Evolutionary conservation across 257 asterid species (phyloP).

Genomic region (Paulownia fortunei): DNA sequence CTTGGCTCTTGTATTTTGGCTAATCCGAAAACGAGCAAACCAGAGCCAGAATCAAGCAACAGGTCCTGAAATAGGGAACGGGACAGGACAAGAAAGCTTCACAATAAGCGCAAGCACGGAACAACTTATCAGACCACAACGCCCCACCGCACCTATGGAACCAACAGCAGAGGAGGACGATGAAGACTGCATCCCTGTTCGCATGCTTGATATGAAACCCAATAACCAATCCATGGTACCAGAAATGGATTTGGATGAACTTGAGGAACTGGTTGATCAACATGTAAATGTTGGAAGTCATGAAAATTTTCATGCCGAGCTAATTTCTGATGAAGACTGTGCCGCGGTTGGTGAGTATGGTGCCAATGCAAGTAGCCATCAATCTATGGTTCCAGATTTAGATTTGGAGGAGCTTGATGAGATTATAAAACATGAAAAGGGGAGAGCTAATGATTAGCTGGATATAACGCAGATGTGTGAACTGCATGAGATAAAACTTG

Average conservation of each 20-base stretch:
- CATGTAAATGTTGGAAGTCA: conserved; percentile 3
- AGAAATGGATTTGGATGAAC: conserved; percentile 18
- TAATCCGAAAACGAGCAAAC: background rate
- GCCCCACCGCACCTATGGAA: background rate
- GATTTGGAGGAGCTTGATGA: conserved; percentile 29
- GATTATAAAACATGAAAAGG: background rate
- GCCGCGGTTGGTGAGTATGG: background rate
- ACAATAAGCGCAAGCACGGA: background rate
- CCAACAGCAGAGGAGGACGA: background rate
- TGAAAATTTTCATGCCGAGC: background rate
- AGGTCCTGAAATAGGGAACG: background rate
- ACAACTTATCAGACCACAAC: background rate
- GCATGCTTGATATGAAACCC: background rate
- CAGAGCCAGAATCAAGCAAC: conserved; percentile 7
- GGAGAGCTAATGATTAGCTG: background rate
- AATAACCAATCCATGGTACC: conserved; percentile 7
- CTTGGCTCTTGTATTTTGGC: conserved; percentile 4
- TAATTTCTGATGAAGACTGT: background rate
- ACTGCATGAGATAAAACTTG: too few relatives aligned
- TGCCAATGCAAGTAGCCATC: background rate
- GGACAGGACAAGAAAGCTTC: background rate
- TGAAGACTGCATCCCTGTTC: conserved; percentile 14
- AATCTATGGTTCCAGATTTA: conserved; percentile 34
- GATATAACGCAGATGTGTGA: too few relatives aligned
- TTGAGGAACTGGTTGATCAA: conserved; percentile 19